Evolutionary conservation across 1,284 basidiomycete species (phyloP).

Genomic region (Laetiporus sulphureus): DNA sequence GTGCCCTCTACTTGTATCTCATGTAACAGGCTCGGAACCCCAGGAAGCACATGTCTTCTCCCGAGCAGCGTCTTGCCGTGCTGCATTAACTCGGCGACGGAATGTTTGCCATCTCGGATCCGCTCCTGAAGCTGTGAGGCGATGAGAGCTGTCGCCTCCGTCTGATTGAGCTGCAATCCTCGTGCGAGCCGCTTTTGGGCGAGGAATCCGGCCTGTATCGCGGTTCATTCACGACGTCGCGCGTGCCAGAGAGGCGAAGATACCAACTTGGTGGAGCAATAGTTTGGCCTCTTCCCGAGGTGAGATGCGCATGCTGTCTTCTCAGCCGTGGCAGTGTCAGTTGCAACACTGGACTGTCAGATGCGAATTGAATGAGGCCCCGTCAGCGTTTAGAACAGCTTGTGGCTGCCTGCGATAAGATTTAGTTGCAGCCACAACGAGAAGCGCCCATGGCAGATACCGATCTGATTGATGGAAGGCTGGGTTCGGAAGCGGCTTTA

Average conservation of each 20-base stretch:
- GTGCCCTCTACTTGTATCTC: slow-evolving; percentile 93
- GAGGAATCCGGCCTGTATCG: slow-evolving; percentile 65
- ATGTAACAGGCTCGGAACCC: slow-evolving; percentile 60
- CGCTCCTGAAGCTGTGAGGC: slow-evolving; percentile 89
- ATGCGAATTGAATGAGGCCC: too few species aligned
- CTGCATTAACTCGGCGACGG: slow-evolving; percentile 89
- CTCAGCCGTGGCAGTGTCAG: not conserved
- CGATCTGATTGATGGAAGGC: too few species aligned
- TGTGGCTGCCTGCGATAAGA: too few species aligned
- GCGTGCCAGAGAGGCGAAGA: not conserved
- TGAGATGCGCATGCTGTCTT: slow-evolving; percentile 26
- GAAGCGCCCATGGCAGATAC: too few species aligned
- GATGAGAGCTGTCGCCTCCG: slow-evolving; percentile 89
- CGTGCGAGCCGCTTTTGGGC: slow-evolving; percentile 94
- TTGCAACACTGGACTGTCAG: too few species aligned
- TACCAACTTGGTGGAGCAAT: slow-evolving; percentile 31
- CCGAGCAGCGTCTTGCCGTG: slow-evolving; percentile 88
- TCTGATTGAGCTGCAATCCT: slow-evolving; percentile 80
- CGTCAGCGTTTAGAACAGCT: not conserved
- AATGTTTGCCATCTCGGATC: slow-evolving; percentile 90
- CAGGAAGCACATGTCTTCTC: slow-evolving; percentile 83
- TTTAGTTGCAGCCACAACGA: too few species aligned
- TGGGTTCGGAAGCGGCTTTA: too few species aligned
- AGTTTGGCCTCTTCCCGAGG: slow-evolving; percentile 34
- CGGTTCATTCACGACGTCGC: not conserved